A percentile compares a stretch with the other conserved stretches of the same genome.
Evolutionary conservation across 345 rosid genomes (phyloP).

Genomic region (Erysimum cheiranthoides): DNA sequence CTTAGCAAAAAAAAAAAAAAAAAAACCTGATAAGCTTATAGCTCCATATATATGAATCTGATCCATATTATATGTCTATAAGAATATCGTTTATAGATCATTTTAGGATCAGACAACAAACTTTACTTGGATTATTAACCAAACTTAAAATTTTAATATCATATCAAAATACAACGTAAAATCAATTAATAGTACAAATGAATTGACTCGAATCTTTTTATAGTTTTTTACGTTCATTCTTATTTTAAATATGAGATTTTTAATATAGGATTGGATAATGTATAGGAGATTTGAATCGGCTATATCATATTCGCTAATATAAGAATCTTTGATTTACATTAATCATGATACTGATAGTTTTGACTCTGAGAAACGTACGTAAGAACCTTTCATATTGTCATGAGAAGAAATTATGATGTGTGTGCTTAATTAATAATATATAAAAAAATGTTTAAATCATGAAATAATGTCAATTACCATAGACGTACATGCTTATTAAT

Average conservation of each 20-base stretch:
- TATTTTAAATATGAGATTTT: no score
- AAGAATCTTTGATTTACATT: constrained; percentile 10
- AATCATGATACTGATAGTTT: constrained; percentile 15
- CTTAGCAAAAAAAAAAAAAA: no score
- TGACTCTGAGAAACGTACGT: constrained; percentile 4
- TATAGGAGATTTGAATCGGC: background rate
- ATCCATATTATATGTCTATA: background rate
- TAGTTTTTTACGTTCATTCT: no score
- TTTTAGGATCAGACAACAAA: no score
- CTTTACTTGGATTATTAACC: no score
- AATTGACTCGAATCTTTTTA: no score
- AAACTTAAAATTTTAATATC: no score
- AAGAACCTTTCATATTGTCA: constrained; percentile 11
- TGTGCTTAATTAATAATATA: background rate
- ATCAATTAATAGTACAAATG: no score
- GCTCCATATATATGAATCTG: background rate
- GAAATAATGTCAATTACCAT: background rate
- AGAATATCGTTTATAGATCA: no score
- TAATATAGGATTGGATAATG: no score
- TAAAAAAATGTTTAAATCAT: background rate
- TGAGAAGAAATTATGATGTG: constrained; percentile 23
- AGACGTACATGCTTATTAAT: background rate
- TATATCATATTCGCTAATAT: background rate
- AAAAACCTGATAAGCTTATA: background rate
- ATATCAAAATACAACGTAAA: no score